These are phyloP conservation scores for Leptosphaerulina australis DNA, from an alignment of 2,329 filamentous ascomycete genomes.

Conservation along the genomic window DNA sequence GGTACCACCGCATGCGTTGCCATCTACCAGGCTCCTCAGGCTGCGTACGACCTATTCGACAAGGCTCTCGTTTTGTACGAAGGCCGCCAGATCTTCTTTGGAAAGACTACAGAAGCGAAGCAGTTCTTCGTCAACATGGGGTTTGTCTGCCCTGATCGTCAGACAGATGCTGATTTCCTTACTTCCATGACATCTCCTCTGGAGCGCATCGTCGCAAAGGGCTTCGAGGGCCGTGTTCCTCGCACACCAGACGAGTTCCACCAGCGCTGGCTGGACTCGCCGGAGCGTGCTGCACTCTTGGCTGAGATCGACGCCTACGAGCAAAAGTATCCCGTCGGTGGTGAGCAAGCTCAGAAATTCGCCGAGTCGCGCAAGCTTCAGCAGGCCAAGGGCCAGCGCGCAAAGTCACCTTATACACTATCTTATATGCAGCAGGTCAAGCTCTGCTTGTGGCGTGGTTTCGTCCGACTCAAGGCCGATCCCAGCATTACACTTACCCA, in stretches of 20 bases:
- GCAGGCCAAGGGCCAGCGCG: slow-evolving; percentile 59
- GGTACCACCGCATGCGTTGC: slow-evolving; percentile 70
- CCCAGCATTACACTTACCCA: slow-evolving; percentile 73
- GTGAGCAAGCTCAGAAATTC: slow-evolving; percentile 54
- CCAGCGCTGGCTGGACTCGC: slow-evolving; percentile 60
- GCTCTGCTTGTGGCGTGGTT: slow-evolving; percentile 82
- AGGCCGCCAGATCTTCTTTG: slow-evolving; percentile 75
- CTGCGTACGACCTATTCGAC: slow-evolving; percentile 72
- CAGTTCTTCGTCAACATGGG: slow-evolving; percentile 74
- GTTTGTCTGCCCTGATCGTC: slow-evolving; percentile 72
- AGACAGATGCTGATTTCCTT: slow-evolving; percentile 77
- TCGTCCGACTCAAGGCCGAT: slow-evolving; percentile 76
- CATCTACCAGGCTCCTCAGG: slow-evolving; percentile 74
- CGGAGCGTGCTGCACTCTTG: slow-evolving; percentile 54
- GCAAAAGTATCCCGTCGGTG: slow-evolving; percentile 53
- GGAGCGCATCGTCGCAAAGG: slow-evolving; percentile 54
- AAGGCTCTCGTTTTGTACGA: slow-evolving; percentile 71
- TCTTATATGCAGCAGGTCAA: slow-evolving; percentile 76
- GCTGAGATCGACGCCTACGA: slow-evolving; percentile 56
- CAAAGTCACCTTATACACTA: slow-evolving; percentile 80
- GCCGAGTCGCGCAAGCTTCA: slow-evolving; percentile 54
- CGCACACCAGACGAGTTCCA: slow-evolving; percentile 59
- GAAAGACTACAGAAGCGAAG: slow-evolving; percentile 66
- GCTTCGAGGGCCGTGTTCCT: slow-evolving; percentile 55
- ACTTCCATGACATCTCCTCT: slow-evolving; percentile 70